phyloP scores from a whole-genome alignment of 116 monocot species.

The Posidonia oceanica region DNA sequence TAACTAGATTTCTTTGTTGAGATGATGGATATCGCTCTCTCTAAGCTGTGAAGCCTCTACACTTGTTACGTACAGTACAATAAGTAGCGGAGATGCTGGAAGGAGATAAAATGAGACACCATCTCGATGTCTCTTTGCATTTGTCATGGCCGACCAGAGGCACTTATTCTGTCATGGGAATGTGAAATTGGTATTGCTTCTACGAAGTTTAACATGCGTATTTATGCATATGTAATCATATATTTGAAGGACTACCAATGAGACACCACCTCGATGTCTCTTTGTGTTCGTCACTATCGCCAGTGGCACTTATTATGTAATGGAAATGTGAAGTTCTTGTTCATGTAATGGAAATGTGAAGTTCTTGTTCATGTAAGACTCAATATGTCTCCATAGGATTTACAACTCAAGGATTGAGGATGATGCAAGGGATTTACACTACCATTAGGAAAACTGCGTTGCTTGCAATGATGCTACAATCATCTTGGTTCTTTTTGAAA shows the following conservation, averaged over 20 bases:
- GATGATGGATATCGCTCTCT: slow-evolving; percentile 65
- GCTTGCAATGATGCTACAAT: no score
- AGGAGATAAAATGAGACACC: slow-evolving; percentile 11
- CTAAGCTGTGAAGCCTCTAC: slow-evolving; percentile 43
- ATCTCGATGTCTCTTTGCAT: slow-evolving; percentile 23
- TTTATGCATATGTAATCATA: no score
- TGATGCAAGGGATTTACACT: no score
- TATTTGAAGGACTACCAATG: neutral
- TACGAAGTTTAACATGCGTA: neutral
- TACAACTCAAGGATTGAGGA: no score
- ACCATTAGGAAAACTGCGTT: no score
- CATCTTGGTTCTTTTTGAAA: no score
- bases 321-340: no score
- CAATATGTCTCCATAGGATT: no score
- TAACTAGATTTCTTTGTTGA: slow-evolving; percentile 58
- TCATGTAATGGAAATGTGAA: no score
- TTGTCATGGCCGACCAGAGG: neutral
- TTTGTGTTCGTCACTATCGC: neutral
- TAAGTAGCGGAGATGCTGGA: neutral
- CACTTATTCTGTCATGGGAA: neutral
- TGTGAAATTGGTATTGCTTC: neutral
- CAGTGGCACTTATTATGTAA: no score
- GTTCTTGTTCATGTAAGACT: no score
- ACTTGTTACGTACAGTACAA: neutral
- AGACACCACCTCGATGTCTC: slow-evolving; percentile 28